Base-by-base conservation (phyloP, 169 alveolate genomes). In the Eimeria acervulina region DNA sequence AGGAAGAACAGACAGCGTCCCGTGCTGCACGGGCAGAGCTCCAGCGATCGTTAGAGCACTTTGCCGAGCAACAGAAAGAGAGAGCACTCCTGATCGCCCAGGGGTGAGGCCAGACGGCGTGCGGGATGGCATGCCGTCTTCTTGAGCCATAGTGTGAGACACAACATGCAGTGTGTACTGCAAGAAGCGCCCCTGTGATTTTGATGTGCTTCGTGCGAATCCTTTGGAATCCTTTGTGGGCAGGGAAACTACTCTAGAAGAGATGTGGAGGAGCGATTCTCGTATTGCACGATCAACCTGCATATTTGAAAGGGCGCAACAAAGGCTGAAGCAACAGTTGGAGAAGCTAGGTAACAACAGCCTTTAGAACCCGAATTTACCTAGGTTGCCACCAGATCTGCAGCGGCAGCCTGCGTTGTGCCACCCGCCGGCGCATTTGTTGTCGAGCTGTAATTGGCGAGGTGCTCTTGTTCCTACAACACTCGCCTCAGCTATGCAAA, bases 171-270 rank as follows among this genome's bases (percentile, higher is more conserved):
- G 66, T 8, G n/a, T 47, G 59, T 12, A 80, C 31, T n/a, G 36
- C 13, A 17, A 12, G 7, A 47, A 23, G 38, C 31, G 1, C 66
- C 89, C 26, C 68, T 42, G 15, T 6, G 3, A 42, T 15, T 1
- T 28, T 26, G 89, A 26, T 42, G 59, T 0, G 66, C 17, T 2
- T 80, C 63, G 68, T 5, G 66, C 40, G 44, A 21, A 0, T 80
- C 47, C 19, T 26, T 28, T 21, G 40, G 44, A 28, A 42, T 15
- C 63, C 51, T 63, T 33, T 89, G 85, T 38, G 70, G 80, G 15
- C 95, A 90, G 95, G 97, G 97, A 98, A 96, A 98, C 97, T 66
- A 97, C 97, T 44, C 98, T 97, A 81, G 98, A 97, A 85, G 97
- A 96, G 90, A 96, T 97, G 93, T 88, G 96, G 85, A 97, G 97